Evolutionary conservation across 148 eudicot species (phyloP).

Genomic region (Camellia granthamiana): DNA sequence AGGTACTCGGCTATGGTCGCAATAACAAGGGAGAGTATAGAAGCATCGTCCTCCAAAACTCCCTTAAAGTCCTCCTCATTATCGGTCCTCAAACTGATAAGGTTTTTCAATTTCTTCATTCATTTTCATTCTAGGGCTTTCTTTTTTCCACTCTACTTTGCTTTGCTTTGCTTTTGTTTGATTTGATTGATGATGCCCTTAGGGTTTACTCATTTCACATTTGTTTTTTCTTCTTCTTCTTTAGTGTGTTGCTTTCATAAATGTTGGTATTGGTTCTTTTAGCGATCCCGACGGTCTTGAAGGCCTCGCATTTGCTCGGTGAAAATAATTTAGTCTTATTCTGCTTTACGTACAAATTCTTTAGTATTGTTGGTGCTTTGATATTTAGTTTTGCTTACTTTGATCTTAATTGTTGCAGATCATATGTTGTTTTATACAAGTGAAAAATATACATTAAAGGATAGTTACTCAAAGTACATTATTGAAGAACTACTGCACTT

Average conservation of each 20-base stretch:
- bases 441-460: conserved; percentile 92
- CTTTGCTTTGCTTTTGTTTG: neutral
- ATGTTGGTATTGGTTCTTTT: conserved; percentile 74
- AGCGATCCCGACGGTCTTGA: conserved; percentile 90
- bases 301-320: conserved; percentile 98
- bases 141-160: neutral
- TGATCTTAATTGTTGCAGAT: conserved; percentile 49
- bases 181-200: neutral
- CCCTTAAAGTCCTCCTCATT: conserved; percentile 68
- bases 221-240: neutral
- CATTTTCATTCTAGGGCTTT: neutral
- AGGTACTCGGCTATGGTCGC: conserved; percentile 6
- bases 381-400: neutral
- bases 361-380: too few relatives aligned
- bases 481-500: conserved; percentile 50
- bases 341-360: too few relatives aligned
- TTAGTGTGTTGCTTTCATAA: conserved; percentile 90
- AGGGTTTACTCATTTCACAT: neutral
- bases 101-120: conserved; percentile 22
- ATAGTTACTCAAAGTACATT: conserved; percentile 89
- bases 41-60: conserved; percentile 54
- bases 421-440: conserved; percentile 98
- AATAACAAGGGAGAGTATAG: conserved; percentile 65
- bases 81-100: conserved; percentile 84
- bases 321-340: neutral